Evolutionary conservation across 176 grass and related monocot species (phyloP), one percentile per base, ranked within the genome.

Genomic region (Hordeum vulgare): DNA sequence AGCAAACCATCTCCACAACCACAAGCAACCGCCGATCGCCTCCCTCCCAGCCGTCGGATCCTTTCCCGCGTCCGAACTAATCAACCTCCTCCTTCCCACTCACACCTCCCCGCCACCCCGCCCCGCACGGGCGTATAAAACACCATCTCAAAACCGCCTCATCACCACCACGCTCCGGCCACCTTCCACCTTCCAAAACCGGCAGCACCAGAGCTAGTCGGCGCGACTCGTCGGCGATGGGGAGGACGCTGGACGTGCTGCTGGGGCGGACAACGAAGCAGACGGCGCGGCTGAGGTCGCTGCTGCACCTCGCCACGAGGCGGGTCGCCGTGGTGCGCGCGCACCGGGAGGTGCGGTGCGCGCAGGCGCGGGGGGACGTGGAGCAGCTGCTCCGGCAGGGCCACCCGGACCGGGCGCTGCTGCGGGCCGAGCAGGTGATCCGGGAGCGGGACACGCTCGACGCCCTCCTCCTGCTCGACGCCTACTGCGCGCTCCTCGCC

Each of bases 361-460:
- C 31, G 82, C 88, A 94, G 81, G 80, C 91, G 49, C 85, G 91
- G 29, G 89, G 84, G 1, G 93, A 98, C 74, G 96, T 90, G 20
- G 87, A 90, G 34, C 89, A 96, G 87, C 93, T 98, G 85, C 91
- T 98, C n/a, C 87, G 76, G 0, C 85, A 96, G 8, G 89, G 93
- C 34, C 87, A 89, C 37, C 35, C 83, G 44, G 96, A 98, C 83
- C 89, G 87, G 41, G 96, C 96, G 14, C 83, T 98, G n/a, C 89
- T 90, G 3, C 93, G 93, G 29, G 86, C 88, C 77, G 96, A 98
- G 85, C 89, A 98, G 68, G 93, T 89, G 53, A 77, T 98, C 66
- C 89, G 92, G 39, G 93, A 96, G 68, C 93, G 85, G 81, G 87
- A 87, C 74, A 90, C 64, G 87, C 67, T 96, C 53, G 96, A 98